Evolutionary conservation across 306 rosid species (phyloP).

Genomic region (Vigna hirtella): DNA sequence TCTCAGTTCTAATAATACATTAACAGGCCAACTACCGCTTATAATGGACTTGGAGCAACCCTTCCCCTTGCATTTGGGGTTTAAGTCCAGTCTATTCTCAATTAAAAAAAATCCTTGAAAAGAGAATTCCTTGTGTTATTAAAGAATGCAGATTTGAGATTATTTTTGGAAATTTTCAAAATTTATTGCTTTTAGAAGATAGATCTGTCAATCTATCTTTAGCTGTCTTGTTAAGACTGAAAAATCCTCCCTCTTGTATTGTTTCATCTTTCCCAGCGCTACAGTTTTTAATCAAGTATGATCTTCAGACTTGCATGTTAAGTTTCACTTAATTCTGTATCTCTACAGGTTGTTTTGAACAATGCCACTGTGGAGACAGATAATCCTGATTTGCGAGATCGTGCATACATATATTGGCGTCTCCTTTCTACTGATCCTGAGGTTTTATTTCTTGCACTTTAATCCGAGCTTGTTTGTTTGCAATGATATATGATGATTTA

Average conservation of each 20-base stretch:
- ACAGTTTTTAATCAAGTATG: constrained; percentile 18
- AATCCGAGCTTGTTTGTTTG: constrained; percentile 8
- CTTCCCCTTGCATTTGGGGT: neutral
- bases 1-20: neutral
- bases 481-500: neutral
- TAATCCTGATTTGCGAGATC: constrained; percentile 93
- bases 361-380: constrained; percentile 95
- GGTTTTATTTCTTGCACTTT: constrained; percentile 56
- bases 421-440: constrained; percentile 95
- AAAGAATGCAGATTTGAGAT: constrained; percentile 16
- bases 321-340: constrained; percentile 34
- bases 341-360: constrained; percentile 84
- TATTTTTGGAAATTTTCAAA: neutral
- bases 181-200: constrained; percentile 21
- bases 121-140: constrained; percentile 1
- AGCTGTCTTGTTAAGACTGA: neutral
- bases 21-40: neutral
- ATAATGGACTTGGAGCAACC: neutral
- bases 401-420: constrained; percentile 97
- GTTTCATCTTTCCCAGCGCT: neutral
- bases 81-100: neutral
- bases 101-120: neutral
- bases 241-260: neutral
- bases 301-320: constrained; percentile 18
- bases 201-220: constrained; percentile 16